Evolutionary conservation across 177 flowering plant species (phyloP).

Genomic region (Tripterygium wilfordii): DNA sequence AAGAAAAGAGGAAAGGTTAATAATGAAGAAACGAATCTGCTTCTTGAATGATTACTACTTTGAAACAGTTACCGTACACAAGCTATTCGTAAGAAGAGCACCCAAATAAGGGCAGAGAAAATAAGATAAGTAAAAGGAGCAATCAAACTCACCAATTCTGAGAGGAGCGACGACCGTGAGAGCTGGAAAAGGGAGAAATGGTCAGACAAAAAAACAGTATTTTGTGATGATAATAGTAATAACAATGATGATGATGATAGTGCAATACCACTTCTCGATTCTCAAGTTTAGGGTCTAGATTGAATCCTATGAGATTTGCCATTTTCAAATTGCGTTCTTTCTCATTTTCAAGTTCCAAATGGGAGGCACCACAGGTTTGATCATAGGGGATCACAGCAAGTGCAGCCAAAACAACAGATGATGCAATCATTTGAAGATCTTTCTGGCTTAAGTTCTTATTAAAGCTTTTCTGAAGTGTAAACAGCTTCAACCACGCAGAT

Average conservation of each 20-base stretch:
- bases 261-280: conserved; percentile 73
- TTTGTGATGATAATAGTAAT: not conserved
- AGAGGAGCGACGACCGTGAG: conserved; percentile 67
- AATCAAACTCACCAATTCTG: conserved; percentile 66
- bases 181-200: conserved; percentile 48
- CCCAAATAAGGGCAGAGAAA: no score
- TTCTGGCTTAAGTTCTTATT: conserved; percentile 88
- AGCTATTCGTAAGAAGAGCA: no score
- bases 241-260: not conserved
- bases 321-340: conserved; percentile 82
- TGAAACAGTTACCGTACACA: no score
- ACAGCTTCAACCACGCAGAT: conserved; percentile 93
- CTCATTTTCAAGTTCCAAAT: conserved; percentile 86
- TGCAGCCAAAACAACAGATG: conserved; percentile 92
- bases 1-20: no score
- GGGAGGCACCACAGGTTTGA: conserved; percentile 60
- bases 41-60: no score
- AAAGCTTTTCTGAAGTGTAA: conserved; percentile 75
- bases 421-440: conserved; percentile 89
- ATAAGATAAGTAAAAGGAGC: not conserved
- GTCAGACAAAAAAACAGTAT: not conserved
- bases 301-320: conserved; percentile 82
- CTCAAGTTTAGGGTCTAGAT: conserved; percentile 72
- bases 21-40: no score
- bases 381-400: conserved; percentile 77